Evolutionary conservation across 306 rosid species (phyloP).

Genomic region (Lotus japonicus): DNA sequence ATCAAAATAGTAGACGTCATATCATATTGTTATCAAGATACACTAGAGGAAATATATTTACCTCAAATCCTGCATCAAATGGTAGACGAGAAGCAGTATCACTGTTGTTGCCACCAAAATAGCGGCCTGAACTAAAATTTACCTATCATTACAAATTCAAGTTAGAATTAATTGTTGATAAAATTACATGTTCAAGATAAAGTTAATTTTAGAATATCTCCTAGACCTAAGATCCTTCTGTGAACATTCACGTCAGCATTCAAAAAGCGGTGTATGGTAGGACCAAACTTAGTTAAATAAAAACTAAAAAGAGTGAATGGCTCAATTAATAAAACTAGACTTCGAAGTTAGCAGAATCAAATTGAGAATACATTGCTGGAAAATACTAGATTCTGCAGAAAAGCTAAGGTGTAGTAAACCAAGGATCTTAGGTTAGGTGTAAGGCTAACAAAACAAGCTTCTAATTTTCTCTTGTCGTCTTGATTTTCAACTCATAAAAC

Average conservation of each 20-base stretch:
- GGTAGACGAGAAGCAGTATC: conserved; percentile 64
- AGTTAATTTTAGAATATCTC: neutral
- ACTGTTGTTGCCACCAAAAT: conserved; percentile 53
- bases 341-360: neutral
- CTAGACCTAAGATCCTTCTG: too few relatives aligned
- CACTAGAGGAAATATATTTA: conserved; percentile 18
- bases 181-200: conserved; percentile 1
- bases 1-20: neutral
- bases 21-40: conserved; percentile 1
- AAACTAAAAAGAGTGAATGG: too few relatives aligned
- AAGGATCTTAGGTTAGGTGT: neutral
- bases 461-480: neutral
- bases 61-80: conserved; percentile 99
- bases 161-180: conserved; percentile 20
- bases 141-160: conserved; percentile 47
- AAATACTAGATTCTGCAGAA: neutral
- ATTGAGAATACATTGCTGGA: neutral
- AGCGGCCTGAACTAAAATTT: conserved; percentile 93
- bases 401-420: neutral
- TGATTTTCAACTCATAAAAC: neutral
- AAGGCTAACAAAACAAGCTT: neutral
- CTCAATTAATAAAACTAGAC: too few relatives aligned
- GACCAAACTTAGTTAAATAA: too few relatives aligned
- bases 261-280: too few relatives aligned
- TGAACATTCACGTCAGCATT: too few relatives aligned